Base-by-base conservation (phyloP, 345 rosid genomes). In the Aquilaria yunnanensis region DNA sequence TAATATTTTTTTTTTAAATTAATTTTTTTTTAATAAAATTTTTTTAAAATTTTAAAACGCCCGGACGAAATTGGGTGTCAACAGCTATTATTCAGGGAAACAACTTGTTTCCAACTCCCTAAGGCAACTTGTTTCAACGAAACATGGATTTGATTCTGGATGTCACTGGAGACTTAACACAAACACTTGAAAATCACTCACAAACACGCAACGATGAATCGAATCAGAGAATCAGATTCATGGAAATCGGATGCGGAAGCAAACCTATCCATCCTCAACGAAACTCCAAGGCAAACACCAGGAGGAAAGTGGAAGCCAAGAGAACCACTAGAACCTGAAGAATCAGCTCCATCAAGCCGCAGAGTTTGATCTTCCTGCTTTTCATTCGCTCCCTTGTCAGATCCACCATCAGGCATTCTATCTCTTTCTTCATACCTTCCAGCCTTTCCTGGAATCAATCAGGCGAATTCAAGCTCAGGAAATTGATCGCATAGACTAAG, bases 361-460 rank as follows among this genome's bases (percentile, higher is more conserved):
- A 58, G 14, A 66, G 65, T 60, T 67, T 63, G 31, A 76, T 67
- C 64, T 48, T 66, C 69, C 57, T 69, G 6, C 14, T 62, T 61
- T 66, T 69, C 60, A 63, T 13, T 46, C 74, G 49, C 70, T 76
- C 74, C 69, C 64, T 69, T 23, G 60, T 74, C 59, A 72, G 46
- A 45, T 72, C 68, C 34, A 63, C 32, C 72, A 60, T 66, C 67
- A 76, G 59, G 48, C 51, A 52, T 32, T 32, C 46, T 3, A 76
- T 69, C 12, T 69, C 55, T 49, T 43, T 63, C 60, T 13, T 14
- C 72, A 69, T 51, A 59, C 12, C 51, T 65, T 63, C 55, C 69
- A 23, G 23, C 23, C 50, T 69, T 47, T 62, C 70, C 76, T 57
- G 41, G 51, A 56, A 32, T 14, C 1, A 3, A 54, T 16, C 33